Percentiles rank a stretch among this genome's conserved stretches.
Evolutionary conservation across 441 rosid species (phyloP).

Genomic region (Populus tomentosa): DNA sequence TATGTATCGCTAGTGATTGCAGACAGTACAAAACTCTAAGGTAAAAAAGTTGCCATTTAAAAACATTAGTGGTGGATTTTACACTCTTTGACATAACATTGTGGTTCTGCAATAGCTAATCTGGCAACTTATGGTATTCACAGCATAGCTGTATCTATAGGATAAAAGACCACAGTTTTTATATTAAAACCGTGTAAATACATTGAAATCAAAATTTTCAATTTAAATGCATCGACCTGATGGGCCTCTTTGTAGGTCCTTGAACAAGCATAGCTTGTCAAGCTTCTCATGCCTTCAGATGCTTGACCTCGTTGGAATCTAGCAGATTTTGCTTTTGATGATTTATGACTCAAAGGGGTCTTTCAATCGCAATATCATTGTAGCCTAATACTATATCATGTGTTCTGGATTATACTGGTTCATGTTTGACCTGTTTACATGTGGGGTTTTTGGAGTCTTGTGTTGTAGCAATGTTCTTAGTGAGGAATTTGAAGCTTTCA

Average conservation of each 20-base stretch:
- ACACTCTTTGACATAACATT: background rate
- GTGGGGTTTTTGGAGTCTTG: background rate
- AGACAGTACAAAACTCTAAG: background rate
- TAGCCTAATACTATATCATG: background rate
- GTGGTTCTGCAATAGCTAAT: background rate
- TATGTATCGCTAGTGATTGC: background rate
- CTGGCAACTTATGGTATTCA: background rate
- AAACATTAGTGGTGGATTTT: background rate
- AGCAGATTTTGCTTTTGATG: background rate
- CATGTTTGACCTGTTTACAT: background rate
- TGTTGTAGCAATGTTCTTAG: background rate
- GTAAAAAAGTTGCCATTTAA: too few relatives aligned
- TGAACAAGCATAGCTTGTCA: background rate
- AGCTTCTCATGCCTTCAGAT: background rate
- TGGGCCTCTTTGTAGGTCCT: background rate
- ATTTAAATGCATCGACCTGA: background rate
- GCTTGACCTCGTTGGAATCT: background rate
- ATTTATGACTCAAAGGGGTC: background rate
- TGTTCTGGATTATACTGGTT: background rate
- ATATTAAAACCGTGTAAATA: background rate
- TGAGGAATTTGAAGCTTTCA: background rate
- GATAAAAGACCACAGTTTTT: background rate
- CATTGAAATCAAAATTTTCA: too few relatives aligned
- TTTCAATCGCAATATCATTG: background rate
- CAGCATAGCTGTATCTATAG: background rate